phyloP scores from a whole-genome alignment of 495 filamentous ascomycete genomes.

The Penicillium flavigenum region DNA sequence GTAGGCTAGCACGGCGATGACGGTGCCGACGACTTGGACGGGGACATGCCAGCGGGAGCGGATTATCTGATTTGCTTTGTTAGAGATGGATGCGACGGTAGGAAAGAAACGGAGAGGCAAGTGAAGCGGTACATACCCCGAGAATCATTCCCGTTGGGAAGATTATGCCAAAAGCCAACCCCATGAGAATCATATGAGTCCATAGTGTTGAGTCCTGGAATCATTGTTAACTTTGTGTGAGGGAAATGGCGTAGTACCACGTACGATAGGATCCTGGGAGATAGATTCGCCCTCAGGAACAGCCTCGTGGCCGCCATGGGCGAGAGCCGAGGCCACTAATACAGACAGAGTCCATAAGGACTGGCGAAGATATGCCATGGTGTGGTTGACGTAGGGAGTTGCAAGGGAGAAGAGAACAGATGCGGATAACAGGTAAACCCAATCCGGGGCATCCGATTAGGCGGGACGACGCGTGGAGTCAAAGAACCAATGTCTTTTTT shows the following conservation, averaged over 20 bases:
- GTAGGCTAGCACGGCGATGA: constrained; percentile 78
- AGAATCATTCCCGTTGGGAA: constrained; percentile 96
- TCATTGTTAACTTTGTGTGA: background rate
- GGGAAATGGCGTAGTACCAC: constrained; percentile 29
- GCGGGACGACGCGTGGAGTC: constrained; percentile 1
- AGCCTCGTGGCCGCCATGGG: constrained; percentile 74
- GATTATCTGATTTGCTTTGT: constrained; percentile 59
- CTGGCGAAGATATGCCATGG: constrained; percentile 19
- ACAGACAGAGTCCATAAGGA: constrained; percentile 31
- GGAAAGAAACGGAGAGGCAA: constrained; percentile 3
- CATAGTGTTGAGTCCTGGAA: constrained; percentile 79
- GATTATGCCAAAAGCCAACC: constrained; percentile 80
- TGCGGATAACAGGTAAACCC: constrained; percentile 16
- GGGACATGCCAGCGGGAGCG: constrained; percentile 95
- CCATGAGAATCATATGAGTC: constrained; percentile 91
- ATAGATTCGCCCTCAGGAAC: constrained; percentile 73
- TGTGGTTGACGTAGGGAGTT: constrained; percentile 9
- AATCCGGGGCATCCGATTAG: constrained; percentile 32
- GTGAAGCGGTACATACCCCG: constrained; percentile 58
- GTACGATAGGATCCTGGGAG: constrained; percentile 83
- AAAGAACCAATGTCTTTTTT: background rate
- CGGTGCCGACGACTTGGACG: constrained; percentile 70
- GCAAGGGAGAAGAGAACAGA: constrained; percentile 16
- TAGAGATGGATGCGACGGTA: background rate
- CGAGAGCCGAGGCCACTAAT: constrained; percentile 39